Base-by-base conservation (phyloP, 2,329 filamentous ascomycete species). In the Chlorencoelia australis region DNA sequence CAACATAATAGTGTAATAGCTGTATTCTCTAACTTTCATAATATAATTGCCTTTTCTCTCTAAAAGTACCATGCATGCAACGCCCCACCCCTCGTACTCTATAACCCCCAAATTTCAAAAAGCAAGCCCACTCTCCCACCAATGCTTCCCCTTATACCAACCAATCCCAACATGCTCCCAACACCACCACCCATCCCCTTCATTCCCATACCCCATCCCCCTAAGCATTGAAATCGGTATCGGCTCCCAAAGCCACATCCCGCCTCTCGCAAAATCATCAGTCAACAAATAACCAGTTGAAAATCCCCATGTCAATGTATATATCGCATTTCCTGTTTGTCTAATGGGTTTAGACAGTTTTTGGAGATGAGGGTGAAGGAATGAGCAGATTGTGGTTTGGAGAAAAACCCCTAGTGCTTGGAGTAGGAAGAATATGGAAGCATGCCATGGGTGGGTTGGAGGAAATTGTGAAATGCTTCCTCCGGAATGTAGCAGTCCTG, bases 161-260 rank as follows among this genome's bases (percentile, higher is more conserved):
- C 68, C 65, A 15, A 76, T 56, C 42, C 48, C 49, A 26, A 50
- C 15, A 20, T 64, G 55, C 44, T 68, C 65, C 73, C 79, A 86
- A 49, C 82, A 73, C 73, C 74, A 83, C 67, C 74, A 79, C 1
- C 67, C 61, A 50, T 82, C 76, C 0, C 69, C 73, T 13, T 66
- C 58, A 1, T 63, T 61, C 0, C 80, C 82, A 21, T 79, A 63
- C 0, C 82, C 79, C 11, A 88, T 21, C 2, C 69, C 72, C 17
- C 85, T 67, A n/a, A 87, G 53, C 1, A 70, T 53, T 36, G 84
- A 93, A 7, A 89, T 46, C 0, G 87, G 85, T n/a, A 94, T 60
- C 0, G 86, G 85, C 58, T 95, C 86, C 43, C 76, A 75, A 10
- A 93, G 59, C 82, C 83, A 94, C 0, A 94, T 52, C 0, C 84